Evolutionary conservation across 202 grass and related monocot species (phyloP).

Genomic region (Dendrocalamus latiflorus): DNA sequence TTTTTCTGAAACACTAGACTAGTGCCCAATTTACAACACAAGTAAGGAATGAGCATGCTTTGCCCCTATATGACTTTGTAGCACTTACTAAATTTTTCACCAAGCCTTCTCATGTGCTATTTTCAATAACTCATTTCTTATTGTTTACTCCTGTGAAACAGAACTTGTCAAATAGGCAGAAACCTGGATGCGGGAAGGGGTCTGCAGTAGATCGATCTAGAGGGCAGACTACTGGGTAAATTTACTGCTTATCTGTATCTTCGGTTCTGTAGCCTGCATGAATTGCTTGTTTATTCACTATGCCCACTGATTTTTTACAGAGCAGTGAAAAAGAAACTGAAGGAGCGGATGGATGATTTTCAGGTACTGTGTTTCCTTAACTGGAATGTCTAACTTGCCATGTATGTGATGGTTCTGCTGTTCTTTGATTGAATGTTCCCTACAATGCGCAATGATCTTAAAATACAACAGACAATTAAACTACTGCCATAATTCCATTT

Average conservation of each 20-base stretch:
- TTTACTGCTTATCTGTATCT: conserved; percentile 2
- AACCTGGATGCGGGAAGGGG: conserved; percentile 84
- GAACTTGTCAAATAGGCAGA: conserved; percentile 87
- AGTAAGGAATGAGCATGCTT: neutral
- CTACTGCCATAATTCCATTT: neutral
- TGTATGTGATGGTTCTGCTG: conserved; percentile 8
- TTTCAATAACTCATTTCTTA: conserved; percentile 15
- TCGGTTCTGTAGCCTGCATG: conserved; percentile 1
- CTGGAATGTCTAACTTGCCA: conserved; percentile 4
- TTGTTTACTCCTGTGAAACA: conserved; percentile 34
- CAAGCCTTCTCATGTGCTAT: neutral
- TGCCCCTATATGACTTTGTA: neutral
- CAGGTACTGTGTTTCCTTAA: conserved; percentile 53
- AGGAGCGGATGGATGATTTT: conserved; percentile 93
- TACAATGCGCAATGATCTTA: neutral
- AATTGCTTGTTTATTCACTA: conserved; percentile 7
- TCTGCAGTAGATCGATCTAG: conserved; percentile 91
- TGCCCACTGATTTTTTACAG: conserved; percentile 36
- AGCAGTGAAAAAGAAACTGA: conserved; percentile 92
- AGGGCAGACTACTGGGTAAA: conserved; percentile 84
- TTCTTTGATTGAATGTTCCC: neutral
- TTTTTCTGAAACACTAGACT: neutral
- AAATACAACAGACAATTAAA: neutral
- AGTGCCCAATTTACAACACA: neutral
- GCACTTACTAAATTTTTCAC: neutral